phyloP scores from a whole-genome alignment of 768 basidiomycete species.

The Calocera viscosa region DNA sequence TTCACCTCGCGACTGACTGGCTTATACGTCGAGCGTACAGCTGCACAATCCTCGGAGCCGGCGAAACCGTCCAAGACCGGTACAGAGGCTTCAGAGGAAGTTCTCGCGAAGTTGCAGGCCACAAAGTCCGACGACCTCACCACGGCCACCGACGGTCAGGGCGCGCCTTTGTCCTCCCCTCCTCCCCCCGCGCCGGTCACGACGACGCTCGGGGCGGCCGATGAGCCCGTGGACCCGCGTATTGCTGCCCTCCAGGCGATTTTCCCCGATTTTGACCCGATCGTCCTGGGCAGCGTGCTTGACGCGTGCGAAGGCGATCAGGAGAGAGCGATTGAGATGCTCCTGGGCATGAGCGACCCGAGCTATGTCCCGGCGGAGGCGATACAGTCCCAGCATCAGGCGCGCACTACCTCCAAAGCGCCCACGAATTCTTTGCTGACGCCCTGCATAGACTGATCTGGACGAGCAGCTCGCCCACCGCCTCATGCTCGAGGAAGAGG shows the following conservation, averaged over 20 bases:
- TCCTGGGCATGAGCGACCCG: constrained; percentile 80
- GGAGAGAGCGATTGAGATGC: constrained; percentile 59
- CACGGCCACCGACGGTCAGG: neutral
- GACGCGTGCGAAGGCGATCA: constrained; percentile 59
- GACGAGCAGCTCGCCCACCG: constrained; percentile 71
- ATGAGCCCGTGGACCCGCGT: constrained; percentile 32
- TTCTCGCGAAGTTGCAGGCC: neutral
- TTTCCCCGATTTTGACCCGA: constrained; percentile 70
- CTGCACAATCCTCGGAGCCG: neutral
- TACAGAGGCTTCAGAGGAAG: neutral
- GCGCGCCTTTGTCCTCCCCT: neutral
- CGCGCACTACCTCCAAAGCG: constrained; percentile 7
- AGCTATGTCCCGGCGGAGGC: constrained; percentile 39
- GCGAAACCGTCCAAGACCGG: neutral
- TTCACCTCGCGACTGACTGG: neutral
- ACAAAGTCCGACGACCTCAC: neutral
- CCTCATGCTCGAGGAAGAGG: constrained; percentile 49
- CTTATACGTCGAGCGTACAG: neutral
- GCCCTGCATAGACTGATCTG: constrained; percentile 45
- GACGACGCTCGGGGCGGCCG: constrained; percentile 8
- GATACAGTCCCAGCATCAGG: neutral
- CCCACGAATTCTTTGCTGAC: neutral
- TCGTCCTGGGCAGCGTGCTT: constrained; percentile 58
- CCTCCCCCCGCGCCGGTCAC: neutral
- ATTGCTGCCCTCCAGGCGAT: constrained; percentile 47